Conservation (phyloP, 768 basidiomycete genomes). For the Termitomyces sp. region DNA sequence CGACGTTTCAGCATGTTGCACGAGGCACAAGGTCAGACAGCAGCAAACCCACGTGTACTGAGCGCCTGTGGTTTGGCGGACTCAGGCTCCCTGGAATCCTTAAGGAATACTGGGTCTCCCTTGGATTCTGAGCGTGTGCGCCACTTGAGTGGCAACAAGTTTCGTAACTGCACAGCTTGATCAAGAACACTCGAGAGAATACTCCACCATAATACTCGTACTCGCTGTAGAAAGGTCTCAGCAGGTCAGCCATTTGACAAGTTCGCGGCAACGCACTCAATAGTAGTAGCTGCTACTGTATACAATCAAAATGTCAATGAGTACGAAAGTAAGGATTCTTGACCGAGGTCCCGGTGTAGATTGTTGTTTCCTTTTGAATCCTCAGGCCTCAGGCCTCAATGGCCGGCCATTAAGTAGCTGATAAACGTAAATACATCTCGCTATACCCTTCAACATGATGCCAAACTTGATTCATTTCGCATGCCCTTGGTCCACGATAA, state of each 20-base stretch:
- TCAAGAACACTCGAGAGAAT: background rate
- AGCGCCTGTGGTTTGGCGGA: background rate
- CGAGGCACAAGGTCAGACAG: background rate
- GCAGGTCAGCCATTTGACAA: too few species aligned
- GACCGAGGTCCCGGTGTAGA: too few species aligned
- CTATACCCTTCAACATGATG: constrained; percentile 32
- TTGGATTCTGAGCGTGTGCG: background rate
- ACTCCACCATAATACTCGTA: too few species aligned
- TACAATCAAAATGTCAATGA: too few species aligned
- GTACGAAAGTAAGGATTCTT: too few species aligned
- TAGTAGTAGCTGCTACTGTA: too few species aligned
- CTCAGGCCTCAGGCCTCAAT: too few species aligned
- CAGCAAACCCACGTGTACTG: background rate
- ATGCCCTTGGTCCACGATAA: constrained; percentile 22
- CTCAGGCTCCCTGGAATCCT: background rate
- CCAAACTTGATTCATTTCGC: constrained; percentile 32
- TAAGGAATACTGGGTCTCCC: background rate
- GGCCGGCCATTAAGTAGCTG: too few species aligned
- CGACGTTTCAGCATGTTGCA: constrained; percentile 11
- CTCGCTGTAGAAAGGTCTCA: too few species aligned
- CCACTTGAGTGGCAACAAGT: background rate
- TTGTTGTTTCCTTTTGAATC: too few species aligned
- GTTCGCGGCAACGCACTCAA: too few species aligned
- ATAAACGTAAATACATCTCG: too few species aligned
- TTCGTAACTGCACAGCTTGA: background rate